Evolutionary conservation across 805 yeast species (phyloP).

Genomic region (Lachancea thermotolerans): DNA sequence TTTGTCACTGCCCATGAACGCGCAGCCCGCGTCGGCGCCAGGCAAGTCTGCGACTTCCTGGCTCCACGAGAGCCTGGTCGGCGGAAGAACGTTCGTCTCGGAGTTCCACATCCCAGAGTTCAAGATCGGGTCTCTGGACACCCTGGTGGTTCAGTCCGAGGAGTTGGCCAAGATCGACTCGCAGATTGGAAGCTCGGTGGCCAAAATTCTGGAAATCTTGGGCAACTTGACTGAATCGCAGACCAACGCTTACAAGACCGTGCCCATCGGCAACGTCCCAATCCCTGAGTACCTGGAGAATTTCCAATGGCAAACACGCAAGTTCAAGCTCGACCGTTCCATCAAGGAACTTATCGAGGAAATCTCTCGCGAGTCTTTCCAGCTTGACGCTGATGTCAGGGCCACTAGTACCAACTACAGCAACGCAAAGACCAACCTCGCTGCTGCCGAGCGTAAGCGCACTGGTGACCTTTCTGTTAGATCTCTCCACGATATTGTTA

Average conservation of each 20-base stretch:
- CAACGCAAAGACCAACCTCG: slow-evolving; percentile 73
- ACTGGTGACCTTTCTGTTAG: slow-evolving; percentile 90
- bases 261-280: slow-evolving; percentile 46
- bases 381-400: slow-evolving; percentile 80
- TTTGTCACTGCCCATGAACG: slow-evolving; percentile 48
- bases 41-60: slow-evolving; percentile 38
- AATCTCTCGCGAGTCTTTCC: slow-evolving; percentile 70
- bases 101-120: slow-evolving; percentile 69
- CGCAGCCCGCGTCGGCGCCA: slow-evolving; percentile 46
- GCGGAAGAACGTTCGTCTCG: slow-evolving; percentile 52
- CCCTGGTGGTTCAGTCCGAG: slow-evolving; percentile 83
- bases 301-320: slow-evolving; percentile 83
- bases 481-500: slow-evolving; percentile 83
- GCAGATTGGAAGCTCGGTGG: slow-evolving; percentile 63
- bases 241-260: slow-evolving; percentile 42
- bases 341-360: slow-evolving; percentile 65
- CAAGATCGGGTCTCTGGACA: slow-evolving; percentile 92
- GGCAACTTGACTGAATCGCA: slow-evolving; percentile 38
- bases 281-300: slow-evolving; percentile 56
- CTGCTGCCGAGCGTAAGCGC: slow-evolving; percentile 86
- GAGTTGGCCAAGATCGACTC: slow-evolving; percentile 76
- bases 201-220: slow-evolving; percentile 73
- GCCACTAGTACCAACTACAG: slow-evolving; percentile 68
- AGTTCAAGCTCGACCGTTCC: slow-evolving; percentile 79
- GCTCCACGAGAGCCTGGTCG: slow-evolving; percentile 49